A percentile compares a stretch with the other conserved stretches of the same genome.
These are phyloP conservation scores for Lactarius deliciosus DNA, from an alignment of 768 basidiomycete genomes.

Conservation along the genomic window DNA sequence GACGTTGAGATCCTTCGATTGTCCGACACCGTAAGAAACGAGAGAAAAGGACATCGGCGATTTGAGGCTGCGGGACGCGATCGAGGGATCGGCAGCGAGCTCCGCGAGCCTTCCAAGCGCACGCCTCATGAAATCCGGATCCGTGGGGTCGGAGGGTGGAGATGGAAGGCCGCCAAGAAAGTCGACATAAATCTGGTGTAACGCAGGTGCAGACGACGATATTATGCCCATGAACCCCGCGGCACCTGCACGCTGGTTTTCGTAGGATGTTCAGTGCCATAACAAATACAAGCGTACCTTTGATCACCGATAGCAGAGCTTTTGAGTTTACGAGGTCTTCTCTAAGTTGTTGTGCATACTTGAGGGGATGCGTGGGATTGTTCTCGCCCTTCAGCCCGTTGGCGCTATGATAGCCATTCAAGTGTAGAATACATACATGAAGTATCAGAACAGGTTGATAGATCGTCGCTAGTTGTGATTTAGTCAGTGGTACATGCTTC, in stretches of 20 bases:
- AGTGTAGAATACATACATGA: constrained; percentile 9
- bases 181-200: constrained; percentile 60
- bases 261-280: neutral
- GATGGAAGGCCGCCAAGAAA: constrained; percentile 59
- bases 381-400: constrained; percentile 12
- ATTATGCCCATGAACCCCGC: constrained; percentile 54
- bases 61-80: constrained; percentile 52
- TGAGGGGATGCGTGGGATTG: constrained; percentile 13
- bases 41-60: constrained; percentile 70
- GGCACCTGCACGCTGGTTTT: constrained; percentile 46
- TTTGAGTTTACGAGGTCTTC: constrained; percentile 2
- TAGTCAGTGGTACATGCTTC: constrained; percentile 56
- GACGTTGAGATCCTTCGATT: constrained; percentile 48
- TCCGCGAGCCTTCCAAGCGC: constrained; percentile 57
- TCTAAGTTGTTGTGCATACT: constrained; percentile 18
- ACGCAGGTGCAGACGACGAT: constrained; percentile 56
- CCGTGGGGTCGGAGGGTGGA: constrained; percentile 46
- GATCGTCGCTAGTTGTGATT: constrained; percentile 41
- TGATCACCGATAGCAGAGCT: constrained; percentile 11
- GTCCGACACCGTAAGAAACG: constrained; percentile 52
- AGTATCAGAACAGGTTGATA: constrained; percentile 20
- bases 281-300: constrained; percentile 7
- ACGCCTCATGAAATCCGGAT: constrained; percentile 50
- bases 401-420: neutral
- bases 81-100: constrained; percentile 46